Evolutionary conservation across 2,329 filamentous ascomycete genomes (phyloP), one percentile per base, ranked within the genome.

Genomic region (Fusarium sp.): DNA sequence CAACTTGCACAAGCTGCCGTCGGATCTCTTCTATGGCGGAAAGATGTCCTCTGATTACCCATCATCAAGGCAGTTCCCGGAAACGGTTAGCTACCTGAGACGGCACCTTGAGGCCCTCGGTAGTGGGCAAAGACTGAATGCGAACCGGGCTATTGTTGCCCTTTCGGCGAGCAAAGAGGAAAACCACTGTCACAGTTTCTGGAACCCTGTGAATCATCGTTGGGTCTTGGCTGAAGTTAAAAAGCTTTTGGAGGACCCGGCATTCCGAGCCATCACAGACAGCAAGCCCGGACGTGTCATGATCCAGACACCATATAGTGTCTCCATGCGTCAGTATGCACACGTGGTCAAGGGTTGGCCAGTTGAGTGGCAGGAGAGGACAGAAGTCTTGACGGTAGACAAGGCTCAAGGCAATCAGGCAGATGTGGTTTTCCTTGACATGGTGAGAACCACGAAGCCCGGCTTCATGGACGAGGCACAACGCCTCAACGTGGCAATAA

Each of bases 371-470:
- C 78, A 79, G 49, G 38, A 70, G 1, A 77, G 84, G 4, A 81
- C 86, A 0, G 79, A 83, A 31, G 81, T 85, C 0, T 71, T 85
- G 24, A 87, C 85, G 0, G 81, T 87, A 2, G 86, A 87, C 56
- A 84, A 81, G 9, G 82, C 84, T 0, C 85, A 87, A 44, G 86
- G 86, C 0, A 84, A 85, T 20, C 84, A 87, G 64, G 85, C 86
- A 0, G 86, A 87, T 45, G 79, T 86, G 10, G 84, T 87, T 1
- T 83, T 86, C 39, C 78, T 87, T 0, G 86, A 87, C 75, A 80
- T 87, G 69, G 85, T 87, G 5, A 79, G 83, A n/a, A 82, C 83
- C 0, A 77, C 74, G 1, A 77, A 77, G 1, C 82, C 83, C 0
- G 80, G 79, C 0, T 86, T 87, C 56, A 83, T 86, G 75, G 82